Evolutionary conservation across 345 rosid genomes (phyloP).

Genomic region (Orychophragmus violaceus): DNA sequence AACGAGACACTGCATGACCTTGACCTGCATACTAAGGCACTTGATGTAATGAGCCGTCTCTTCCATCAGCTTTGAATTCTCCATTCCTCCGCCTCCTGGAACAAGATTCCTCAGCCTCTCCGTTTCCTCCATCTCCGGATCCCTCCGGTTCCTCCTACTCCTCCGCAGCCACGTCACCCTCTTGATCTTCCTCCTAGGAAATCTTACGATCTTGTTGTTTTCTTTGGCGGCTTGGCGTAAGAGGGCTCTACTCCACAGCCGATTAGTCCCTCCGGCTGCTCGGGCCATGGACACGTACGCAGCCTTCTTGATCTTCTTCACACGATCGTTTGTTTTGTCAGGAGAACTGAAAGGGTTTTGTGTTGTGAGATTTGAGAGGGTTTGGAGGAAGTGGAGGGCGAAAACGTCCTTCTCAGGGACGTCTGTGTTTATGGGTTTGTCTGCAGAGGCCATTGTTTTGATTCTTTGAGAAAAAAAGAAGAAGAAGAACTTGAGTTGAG

Average conservation of each 20-base stretch:
- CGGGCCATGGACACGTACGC: slow-evolving; percentile 35
- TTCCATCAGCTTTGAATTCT: slow-evolving; percentile 26
- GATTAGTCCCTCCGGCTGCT: slow-evolving; percentile 24
- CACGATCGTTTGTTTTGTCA: slow-evolving; percentile 8
- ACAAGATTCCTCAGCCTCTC: slow-evolving; percentile 28
- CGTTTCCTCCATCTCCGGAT: slow-evolving; percentile 3
- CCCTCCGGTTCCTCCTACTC: slow-evolving; percentile 5
- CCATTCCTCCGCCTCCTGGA: slow-evolving; percentile 35
- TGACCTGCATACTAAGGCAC: slow-evolving; percentile 34
- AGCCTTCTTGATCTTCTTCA: slow-evolving; percentile 29
- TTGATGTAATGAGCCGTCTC: slow-evolving; percentile 35
- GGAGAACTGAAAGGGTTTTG: slow-evolving; percentile 11
- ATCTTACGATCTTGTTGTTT: not conserved
- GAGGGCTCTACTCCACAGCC: slow-evolving; percentile 32
- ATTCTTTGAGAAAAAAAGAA: slow-evolving; percentile 6
- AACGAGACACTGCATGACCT: slow-evolving; percentile 31
- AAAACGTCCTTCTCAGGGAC: slow-evolving; percentile 25
- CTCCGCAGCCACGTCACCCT: slow-evolving; percentile 16
- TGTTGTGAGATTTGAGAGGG: slow-evolving; percentile 25
- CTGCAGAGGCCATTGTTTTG: slow-evolving; percentile 23
- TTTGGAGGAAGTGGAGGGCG: slow-evolving; percentile 24
- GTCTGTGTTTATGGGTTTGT: slow-evolving; percentile 26
- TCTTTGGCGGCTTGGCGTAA: slow-evolving; percentile 14
- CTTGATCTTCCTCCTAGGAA: slow-evolving; percentile 6
- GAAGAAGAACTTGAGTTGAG: slow-evolving; percentile 6